Evolutionary conservation across 352 stramenopile genomes (phyloP), one percentile per base, ranked within the genome.

Genomic region (Globisporangium abappressorium): DNA sequence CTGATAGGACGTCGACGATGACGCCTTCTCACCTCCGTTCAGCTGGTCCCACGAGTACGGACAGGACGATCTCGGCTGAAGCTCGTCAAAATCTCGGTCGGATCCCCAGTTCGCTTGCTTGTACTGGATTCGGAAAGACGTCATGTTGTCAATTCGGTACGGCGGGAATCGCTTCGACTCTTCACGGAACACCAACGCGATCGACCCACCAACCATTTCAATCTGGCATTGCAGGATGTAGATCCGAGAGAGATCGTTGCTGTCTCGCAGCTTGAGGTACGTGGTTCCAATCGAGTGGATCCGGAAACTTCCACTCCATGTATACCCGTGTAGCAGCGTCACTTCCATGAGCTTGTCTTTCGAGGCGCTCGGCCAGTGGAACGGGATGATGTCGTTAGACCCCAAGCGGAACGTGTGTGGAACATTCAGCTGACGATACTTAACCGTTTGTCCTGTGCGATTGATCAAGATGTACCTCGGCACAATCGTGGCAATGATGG

Each of bases 111-210:
- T 84, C 24, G 77, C 77, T 68, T 97, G 89, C 62, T 92, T 92
- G 73, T 87, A 96, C 62, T 92, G 81, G 56, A 97, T 93, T 41
- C 87, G 84, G 70, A 94, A 95, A 20, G 88, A 95, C 26, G 90
- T 96, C 80, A 94, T 93, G 75, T 97, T 97, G 68, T 97, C 90
- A 57, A 97, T 96, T 57, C 91, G 82, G 68, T 97, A 97, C 15
- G 89, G 91, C 24, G 88, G 91, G 60, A 94, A 97, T 4, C 87
- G 83, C 49, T 79, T 88, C 20, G 85, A 96, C 70, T 96, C 89
- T 75, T 93, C 85, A 24, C 85, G 78, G 57, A 97, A 96, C 12
- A 95, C 79, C 38, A 94, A 69, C 14, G 89, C 87, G 62, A 96
- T 87, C 11, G 89, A 96, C 1, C 88, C 89, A 5, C 90, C 90